Evolutionary conservation across 2,329 filamentous ascomycete species (phyloP), one percentile per base, ranked within the genome.

Genomic region (Cordyceps cicadae): DNA sequence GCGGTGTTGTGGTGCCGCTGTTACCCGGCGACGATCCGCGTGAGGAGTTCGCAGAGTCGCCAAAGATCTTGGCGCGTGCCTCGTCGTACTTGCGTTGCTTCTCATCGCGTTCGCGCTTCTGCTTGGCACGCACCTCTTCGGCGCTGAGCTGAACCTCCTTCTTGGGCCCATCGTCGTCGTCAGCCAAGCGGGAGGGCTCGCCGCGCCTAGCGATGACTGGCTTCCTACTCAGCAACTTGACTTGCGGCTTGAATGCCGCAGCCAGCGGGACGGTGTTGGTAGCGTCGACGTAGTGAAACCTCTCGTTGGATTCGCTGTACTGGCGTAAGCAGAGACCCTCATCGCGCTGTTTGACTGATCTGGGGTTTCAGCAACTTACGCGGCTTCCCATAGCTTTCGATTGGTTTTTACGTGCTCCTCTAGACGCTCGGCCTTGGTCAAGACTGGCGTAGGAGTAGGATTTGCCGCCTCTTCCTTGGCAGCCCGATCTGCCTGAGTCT

Each of bases 11-110:
- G 29, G 52, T 74, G 49, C 82, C 77, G 51, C 21, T 8, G 11
- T 29, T 29, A 29, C 84, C 84, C 0, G 86, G 84, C 4, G 85
- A 85, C 4, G 86, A 86, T 8, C 80, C 78, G 1, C 85, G 83
- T 0, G 86, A 82, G 8, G 77, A 77, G 11, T 77, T 73, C 39
- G 73, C 77, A 11, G 77, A 76, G 39, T 83, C 85, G 21, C 92
- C 92, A 72, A 97, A 93, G 60, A 97, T 87, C 71, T 92, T 88
- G 67, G 93, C 90, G 34, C 93, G 83, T 6, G 87, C 90, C 76
- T 96, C 92, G 63, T 95, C 89, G 71, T 97, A 97, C 63, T 89
- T 88, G 61, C 86, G 86, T 76, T 96, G 89, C 77, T 94, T 96
- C 76, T 96, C 92, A 70, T 95, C 92, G 11, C 86, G 83, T 67